Conservation (phyloP, 495 filamentous ascomycete genomes). For the Aspergillus bridgeri region DNA sequence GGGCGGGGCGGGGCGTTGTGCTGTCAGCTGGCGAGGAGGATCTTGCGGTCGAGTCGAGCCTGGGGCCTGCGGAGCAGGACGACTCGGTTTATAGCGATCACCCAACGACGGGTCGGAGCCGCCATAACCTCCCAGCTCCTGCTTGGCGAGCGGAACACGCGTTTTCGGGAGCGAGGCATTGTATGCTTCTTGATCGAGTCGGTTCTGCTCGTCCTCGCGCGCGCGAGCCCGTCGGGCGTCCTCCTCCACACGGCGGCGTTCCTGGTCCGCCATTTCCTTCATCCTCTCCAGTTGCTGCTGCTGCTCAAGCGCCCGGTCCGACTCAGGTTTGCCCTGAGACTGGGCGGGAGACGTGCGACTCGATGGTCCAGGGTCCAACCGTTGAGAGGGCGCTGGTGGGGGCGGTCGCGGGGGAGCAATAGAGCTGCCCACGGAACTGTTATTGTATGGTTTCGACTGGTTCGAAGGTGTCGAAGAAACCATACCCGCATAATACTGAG, state of each 20-base stretch:
- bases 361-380: constrained; percentile 38
- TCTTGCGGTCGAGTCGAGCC: constrained; percentile 42
- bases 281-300: constrained; percentile 45
- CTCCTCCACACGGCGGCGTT: constrained; percentile 50
- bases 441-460: constrained; percentile 40
- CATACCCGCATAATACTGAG: constrained; percentile 68
- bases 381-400: constrained; percentile 51
- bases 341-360: constrained; percentile 38
- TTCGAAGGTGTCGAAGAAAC: constrained; percentile 52
- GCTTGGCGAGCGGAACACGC: constrained; percentile 74
- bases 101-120: constrained; percentile 42
- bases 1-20: constrained; percentile 57
- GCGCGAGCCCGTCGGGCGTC: constrained; percentile 54
- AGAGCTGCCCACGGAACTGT: constrained; percentile 53
- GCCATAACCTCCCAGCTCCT: constrained; percentile 75
- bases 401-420: constrained; percentile 77
- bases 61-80: constrained; percentile 57
- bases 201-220: constrained; percentile 61
- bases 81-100: constrained; percentile 76
- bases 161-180: constrained; percentile 81
- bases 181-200: constrained; percentile 75
- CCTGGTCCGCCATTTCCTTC: constrained; percentile 48
- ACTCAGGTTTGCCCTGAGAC: constrained; percentile 29
- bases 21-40: constrained; percentile 43
- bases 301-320: constrained; percentile 39